phyloP scores from a whole-genome alignment of 306 rosid genomes.

The Cucumis hystrix region DNA sequence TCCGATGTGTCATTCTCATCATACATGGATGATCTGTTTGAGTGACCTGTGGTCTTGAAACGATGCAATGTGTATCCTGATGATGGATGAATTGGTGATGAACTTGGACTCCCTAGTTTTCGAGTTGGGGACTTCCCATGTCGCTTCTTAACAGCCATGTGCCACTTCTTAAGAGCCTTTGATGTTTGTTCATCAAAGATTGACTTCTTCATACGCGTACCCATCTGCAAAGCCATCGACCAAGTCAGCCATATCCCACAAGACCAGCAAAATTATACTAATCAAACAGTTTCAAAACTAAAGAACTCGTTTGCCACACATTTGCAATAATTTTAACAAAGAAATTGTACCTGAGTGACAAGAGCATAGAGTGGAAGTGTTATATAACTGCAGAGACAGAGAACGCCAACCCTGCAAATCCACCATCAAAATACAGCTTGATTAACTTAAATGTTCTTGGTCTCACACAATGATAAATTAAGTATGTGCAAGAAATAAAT shows the following conservation, averaged over 20 bases:
- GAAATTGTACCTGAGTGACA: slow-evolving; percentile 62
- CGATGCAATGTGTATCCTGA: slow-evolving; percentile 52
- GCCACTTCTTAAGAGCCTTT: slow-evolving; percentile 78
- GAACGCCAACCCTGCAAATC: slow-evolving; percentile 38
- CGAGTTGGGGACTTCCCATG: slow-evolving; percentile 26
- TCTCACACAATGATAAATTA: not conserved
- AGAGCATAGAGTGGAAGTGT: slow-evolving; percentile 92
- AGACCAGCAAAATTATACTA: not conserved
- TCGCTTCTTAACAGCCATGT: slow-evolving; percentile 54
- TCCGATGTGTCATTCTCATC: slow-evolving; percentile 20
- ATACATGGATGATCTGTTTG: slow-evolving; percentile 22
- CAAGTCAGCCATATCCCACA: not conserved
- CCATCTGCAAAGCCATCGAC: slow-evolving; percentile 47
- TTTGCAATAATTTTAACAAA: not conserved
- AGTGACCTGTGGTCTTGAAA: slow-evolving; percentile 77
- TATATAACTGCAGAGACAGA: slow-evolving; percentile 75
- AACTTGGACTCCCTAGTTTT: slow-evolving; percentile 29
- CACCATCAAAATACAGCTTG: not conserved
- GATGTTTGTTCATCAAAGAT: slow-evolving; percentile 87
- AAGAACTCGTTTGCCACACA: not conserved
- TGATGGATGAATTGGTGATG: slow-evolving; percentile 27
- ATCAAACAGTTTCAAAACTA: not conserved
- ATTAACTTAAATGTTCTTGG: not conserved
- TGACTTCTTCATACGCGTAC: slow-evolving; percentile 62
- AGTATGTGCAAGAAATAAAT: not conserved